A percentile compares a stretch with the other conserved stretches of the same genome.
phyloP scores from a whole-genome alignment of 2,329 filamentous ascomycete species.

The Ophiostoma himal-ulmi region DNA sequence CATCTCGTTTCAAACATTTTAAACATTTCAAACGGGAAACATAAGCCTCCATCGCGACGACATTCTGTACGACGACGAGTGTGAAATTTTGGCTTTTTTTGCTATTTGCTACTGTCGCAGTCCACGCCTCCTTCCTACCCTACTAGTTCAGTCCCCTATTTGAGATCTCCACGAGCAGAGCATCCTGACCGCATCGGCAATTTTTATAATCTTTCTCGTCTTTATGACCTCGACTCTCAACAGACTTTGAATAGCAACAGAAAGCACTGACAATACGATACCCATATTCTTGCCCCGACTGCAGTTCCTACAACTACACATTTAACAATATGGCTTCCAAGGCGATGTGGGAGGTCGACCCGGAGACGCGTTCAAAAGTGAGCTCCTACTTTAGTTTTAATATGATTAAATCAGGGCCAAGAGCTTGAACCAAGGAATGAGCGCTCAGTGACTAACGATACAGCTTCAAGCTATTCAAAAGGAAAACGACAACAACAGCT shows the following conservation, averaged over 20 bases:
- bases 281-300: background rate
- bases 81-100: background rate
- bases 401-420: background rate
- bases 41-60: background rate
- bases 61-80: background rate
- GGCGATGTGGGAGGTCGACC: slow-evolving; percentile 97
- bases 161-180: background rate
- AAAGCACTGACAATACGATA: background rate
- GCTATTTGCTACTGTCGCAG: background rate
- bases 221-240: background rate
- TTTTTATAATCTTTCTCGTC: background rate
- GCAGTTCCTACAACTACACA: background rate
- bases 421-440: background rate
- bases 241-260: background rate
- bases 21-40: background rate
- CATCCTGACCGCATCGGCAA: background rate
- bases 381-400: slow-evolving; percentile 22
- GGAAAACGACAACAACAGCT: slow-evolving; percentile 78
- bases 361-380: slow-evolving; percentile 93
- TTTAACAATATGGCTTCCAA: slow-evolving; percentile 54
- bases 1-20: background rate
- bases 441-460: background rate
- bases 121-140: background rate
- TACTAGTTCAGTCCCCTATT: background rate
- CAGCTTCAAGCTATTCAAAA: slow-evolving; percentile 90